Conservation (phyloP, 768 basidiomycete genomes). For the Termitomyces sp. region DNA sequence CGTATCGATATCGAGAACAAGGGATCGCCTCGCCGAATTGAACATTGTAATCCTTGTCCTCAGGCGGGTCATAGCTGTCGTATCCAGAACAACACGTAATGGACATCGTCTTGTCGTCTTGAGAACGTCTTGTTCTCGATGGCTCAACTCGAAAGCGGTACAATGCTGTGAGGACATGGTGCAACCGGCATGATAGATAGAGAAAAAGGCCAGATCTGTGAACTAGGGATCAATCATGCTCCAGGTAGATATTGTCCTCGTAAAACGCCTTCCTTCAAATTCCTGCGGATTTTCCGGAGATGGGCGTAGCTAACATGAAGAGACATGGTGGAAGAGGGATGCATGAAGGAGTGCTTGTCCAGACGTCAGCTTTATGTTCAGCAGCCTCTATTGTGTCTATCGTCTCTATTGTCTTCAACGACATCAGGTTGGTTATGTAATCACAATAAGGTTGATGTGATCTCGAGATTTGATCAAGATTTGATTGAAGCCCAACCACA, state of each 20-base stretch:
- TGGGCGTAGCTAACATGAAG: background rate
- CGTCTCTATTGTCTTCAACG: slow-evolving; percentile 23
- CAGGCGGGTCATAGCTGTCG: background rate
- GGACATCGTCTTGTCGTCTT: background rate
- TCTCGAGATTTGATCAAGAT: background rate
- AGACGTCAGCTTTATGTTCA: slow-evolving; percentile 23
- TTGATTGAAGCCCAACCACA: background rate
- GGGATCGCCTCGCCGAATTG: background rate
- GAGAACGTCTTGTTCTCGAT: background rate
- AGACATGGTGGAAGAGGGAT: slow-evolving; percentile 14
- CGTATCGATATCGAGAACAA: slow-evolving; percentile 8
- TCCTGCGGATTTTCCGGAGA: background rate
- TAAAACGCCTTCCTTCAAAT: background rate
- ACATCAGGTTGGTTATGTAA: slow-evolving; percentile 21
- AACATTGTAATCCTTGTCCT: slow-evolving; percentile 1
- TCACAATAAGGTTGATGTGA: slow-evolving; percentile 26
- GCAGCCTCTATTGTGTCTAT: slow-evolving; percentile 28
- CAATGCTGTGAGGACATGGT: background rate
- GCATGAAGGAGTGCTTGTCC: slow-evolving; percentile 8
- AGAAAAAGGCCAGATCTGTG: background rate
- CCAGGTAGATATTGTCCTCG: background rate
- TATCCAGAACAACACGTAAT: background rate
- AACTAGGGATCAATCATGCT: background rate
- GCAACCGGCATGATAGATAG: background rate
- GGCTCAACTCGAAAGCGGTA: background rate